Evolutionary conservation across 306 rosid species (phyloP).

Genomic region (Senna tora): DNA sequence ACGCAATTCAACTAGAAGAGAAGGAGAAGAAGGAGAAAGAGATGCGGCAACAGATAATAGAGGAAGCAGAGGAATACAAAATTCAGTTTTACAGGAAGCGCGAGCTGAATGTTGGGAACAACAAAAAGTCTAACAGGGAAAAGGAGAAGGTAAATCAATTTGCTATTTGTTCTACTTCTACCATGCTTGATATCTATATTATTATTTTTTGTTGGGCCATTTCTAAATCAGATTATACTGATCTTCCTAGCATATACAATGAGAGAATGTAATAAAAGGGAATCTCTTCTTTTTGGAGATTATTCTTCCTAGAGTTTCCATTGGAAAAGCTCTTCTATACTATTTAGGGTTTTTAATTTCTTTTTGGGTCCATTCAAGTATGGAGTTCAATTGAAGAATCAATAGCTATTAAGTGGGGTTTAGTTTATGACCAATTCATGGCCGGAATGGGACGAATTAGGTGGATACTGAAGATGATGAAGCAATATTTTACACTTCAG

Average conservation of each 20-base stretch:
- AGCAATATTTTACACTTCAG: too few relatives aligned
- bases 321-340: not conserved
- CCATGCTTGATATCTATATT: not conserved
- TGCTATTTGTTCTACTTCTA: not conserved
- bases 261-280: not conserved
- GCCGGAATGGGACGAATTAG: too few relatives aligned
- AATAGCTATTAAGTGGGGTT: too few relatives aligned
- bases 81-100: slow-evolving; percentile 87
- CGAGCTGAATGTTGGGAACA: slow-evolving; percentile 78
- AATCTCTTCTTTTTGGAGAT: not conserved
- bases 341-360: too few relatives aligned
- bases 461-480: too few relatives aligned
- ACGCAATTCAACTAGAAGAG: slow-evolving; percentile 81
- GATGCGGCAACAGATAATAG: slow-evolving; percentile 74
- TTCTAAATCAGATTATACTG: not conserved
- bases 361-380: too few relatives aligned
- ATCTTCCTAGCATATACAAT: not conserved
- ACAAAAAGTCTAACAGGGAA: slow-evolving; percentile 82
- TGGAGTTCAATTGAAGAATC: too few relatives aligned
- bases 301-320: not conserved
- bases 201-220: not conserved
- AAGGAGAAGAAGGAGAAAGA: slow-evolving; percentile 95
- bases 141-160: slow-evolving; percentile 75
- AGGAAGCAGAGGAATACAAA: slow-evolving; percentile 93
- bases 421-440: too few relatives aligned